Evolutionary conservation across 2,329 filamentous ascomycete species (phyloP), one percentile per base, ranked within the genome.

Genomic region (Pseudogymnoascus sp.): DNA sequence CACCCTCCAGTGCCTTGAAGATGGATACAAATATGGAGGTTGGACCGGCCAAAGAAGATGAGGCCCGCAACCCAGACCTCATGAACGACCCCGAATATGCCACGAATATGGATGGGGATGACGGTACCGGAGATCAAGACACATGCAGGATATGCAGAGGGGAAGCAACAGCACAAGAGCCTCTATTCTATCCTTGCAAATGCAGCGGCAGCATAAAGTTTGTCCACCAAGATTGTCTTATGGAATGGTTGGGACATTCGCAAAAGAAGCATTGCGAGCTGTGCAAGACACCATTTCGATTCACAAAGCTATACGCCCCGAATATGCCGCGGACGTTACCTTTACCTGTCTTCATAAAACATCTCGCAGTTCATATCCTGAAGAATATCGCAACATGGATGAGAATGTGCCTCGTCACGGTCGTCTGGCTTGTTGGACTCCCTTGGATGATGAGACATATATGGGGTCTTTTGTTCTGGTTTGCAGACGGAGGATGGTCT

Each of bases 221-320:
- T 72, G 95, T 99, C 66, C 95, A 99, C 75, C 95, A 99, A 77
- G 90, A 96, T 74, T 99, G 95, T 75, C 79, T 99, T 76, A 96
- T 99, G 89, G 93, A 97, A 77, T 99, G 95, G 95, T 82, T 99
- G 21, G 93, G 92, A 60, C 96, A 99, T 76, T 97, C 95, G 1
- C 93, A 99, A 75, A 99, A 99, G 84, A 97, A 97, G 76, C 90
- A 99, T 80, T 99, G 96, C 81, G 95, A 99, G 79, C 87, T 99
- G 37, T 99, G 95, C 86, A 99, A 99, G 79, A 99, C 95, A 2
- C 88, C 93, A 0, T 99, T 97, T 73, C 90, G 92, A 65, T 99
- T 99, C 79, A 99, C 95, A 62, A 99, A 99, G 77, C 84, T 99
- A 40, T 99, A 99, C 78, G 88, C 93, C 66, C 91, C 92, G 3